Evolutionary conservation across 228 moss, liverwort and hornwort genomes (phyloP).

Genomic region (Sphagnum fallax): DNA sequence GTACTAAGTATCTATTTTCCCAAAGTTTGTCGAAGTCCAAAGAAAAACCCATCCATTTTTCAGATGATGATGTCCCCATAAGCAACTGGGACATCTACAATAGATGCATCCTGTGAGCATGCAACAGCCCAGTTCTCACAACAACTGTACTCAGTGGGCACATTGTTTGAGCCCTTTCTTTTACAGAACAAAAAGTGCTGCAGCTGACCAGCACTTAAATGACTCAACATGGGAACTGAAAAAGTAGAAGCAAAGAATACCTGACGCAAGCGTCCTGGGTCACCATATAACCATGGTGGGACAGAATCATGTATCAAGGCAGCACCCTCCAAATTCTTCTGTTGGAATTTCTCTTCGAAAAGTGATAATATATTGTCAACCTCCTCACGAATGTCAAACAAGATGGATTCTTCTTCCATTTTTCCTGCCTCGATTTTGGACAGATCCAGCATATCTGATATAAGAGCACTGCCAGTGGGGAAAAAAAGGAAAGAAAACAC

Average conservation of each 20-base stretch:
- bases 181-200: neutral
- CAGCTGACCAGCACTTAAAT: neutral
- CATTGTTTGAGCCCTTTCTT: neutral
- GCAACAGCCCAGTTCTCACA: no score
- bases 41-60: no score
- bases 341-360: conserved; percentile 79
- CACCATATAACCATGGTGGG: conserved; percentile 48
- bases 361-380: conserved; percentile 71
- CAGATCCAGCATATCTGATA: conserved; percentile 85
- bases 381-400: conserved; percentile 69
- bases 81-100: no score
- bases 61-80: no score
- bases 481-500: no score
- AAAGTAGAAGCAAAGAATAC: neutral
- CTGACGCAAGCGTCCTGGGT: conserved; percentile 55
- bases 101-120: no score
- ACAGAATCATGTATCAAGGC: conserved; percentile 51
- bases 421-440: conserved; percentile 93
- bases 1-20: no score
- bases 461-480: conserved; percentile 40
- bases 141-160: neutral
- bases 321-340: conserved; percentile 63
- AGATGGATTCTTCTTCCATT: conserved; percentile 83
- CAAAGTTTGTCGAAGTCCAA: no score
- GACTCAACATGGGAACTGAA: no score